These are phyloP conservation scores for Chaetomium olivaceum DNA, from an alignment of 2,329 filamentous ascomycete species.

Conservation along the genomic window DNA sequence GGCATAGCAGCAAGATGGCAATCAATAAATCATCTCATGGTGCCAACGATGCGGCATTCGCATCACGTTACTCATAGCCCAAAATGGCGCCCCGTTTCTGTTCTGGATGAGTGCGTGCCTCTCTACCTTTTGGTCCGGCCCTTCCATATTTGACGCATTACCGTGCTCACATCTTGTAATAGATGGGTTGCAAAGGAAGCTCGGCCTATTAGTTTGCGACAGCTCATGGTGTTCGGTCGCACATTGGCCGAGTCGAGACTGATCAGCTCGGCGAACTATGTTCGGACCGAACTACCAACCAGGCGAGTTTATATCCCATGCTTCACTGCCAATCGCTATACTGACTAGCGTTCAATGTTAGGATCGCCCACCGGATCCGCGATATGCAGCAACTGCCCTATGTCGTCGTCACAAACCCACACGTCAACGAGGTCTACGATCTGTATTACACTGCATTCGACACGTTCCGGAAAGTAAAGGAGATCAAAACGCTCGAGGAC, in stretches of 20 bases:
- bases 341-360: conserved; percentile 40
- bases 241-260: conserved; percentile 87
- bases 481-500: conserved; percentile 82
- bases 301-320: conserved; percentile 50
- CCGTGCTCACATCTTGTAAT: conserved; percentile 20
- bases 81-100: conserved; percentile 64
- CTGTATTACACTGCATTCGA: conserved; percentile 98
- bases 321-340: not conserved
- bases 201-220: conserved; percentile 90
- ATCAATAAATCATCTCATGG: conserved; percentile 8
- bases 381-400: conserved; percentile 98
- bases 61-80: conserved; percentile 33
- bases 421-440: conserved; percentile 94
- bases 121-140: conserved; percentile 8
- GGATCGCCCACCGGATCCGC: conserved; percentile 88
- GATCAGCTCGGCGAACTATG: conserved; percentile 95
- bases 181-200: conserved; percentile 94
- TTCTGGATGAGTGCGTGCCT: conserved; percentile 59
- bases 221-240: conserved; percentile 95
- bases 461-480: conserved; percentile 76
- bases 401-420: conserved; percentile 90
- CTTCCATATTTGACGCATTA: conserved; percentile 23
- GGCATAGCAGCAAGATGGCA: conserved; percentile 23
- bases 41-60: conserved; percentile 19
- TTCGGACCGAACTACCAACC: conserved; percentile 88